phyloP scores from a whole-genome alignment of 2,329 filamentous ascomycete species.

The Escovopsis sp. region DNA sequence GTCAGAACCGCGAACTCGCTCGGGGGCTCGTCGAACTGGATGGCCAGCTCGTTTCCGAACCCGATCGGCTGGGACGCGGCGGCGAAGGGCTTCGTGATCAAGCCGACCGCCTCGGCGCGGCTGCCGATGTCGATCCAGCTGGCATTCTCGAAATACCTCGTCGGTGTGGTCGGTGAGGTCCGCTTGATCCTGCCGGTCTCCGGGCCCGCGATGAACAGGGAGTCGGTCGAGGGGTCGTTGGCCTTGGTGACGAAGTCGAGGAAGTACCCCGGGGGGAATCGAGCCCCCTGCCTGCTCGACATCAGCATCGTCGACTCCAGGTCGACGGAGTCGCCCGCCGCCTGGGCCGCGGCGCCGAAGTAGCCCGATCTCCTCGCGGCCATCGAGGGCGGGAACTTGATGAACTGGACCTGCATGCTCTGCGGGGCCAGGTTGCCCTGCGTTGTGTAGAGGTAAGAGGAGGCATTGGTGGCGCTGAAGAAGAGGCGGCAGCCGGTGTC shows the following conservation, averaged over 20 bases:
- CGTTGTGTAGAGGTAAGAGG: slow-evolving; percentile 47
- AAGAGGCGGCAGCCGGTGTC: slow-evolving; percentile 84
- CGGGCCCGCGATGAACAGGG: slow-evolving; percentile 71
- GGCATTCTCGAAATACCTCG: slow-evolving; percentile 62
- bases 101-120: slow-evolving; percentile 62
- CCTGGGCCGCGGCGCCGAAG: slow-evolving; percentile 6
- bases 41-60: slow-evolving; percentile 88
- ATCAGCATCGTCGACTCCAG: slow-evolving; percentile 33
- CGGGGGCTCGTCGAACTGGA: slow-evolving; percentile 78
- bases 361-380: slow-evolving; percentile 16
- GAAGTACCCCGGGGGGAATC: slow-evolving; percentile 81
- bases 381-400: slow-evolving; percentile 69
- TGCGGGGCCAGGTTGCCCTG: slow-evolving; percentile 56
- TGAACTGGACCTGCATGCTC: slow-evolving; percentile 95
- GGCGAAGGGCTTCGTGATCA: slow-evolving; percentile 58
- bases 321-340: slow-evolving; percentile 29
- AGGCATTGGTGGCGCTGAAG: slow-evolving; percentile 73
- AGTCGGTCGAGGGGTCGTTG: slow-evolving; percentile 46
- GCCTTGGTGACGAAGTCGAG: slow-evolving; percentile 58
- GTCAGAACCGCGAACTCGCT: slow-evolving; percentile 85
- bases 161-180: slow-evolving; percentile 34
- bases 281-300: slow-evolving; percentile 35
- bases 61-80: slow-evolving; percentile 54
- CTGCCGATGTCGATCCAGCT: slow-evolving; percentile 65
- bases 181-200: slow-evolving; percentile 74